phyloP scores from a whole-genome alignment of 2,329 filamentous ascomycete species.

The Penicillium paneum region DNA sequence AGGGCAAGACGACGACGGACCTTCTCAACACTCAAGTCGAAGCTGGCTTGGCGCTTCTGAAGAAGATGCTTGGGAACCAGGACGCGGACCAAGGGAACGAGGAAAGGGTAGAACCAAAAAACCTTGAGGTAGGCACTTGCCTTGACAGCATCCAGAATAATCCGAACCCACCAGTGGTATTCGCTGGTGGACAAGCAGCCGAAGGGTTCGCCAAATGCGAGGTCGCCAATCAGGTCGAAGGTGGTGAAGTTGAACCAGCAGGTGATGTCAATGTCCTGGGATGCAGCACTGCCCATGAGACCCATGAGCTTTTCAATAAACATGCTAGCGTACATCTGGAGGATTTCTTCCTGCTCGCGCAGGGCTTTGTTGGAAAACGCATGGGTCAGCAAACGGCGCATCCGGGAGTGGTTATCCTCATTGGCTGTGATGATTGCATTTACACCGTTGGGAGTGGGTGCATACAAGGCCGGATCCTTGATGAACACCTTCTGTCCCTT shows the following conservation, averaged over 20 bases:
- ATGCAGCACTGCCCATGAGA: neutral
- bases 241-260: conserved; percentile 29
- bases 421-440: conserved; percentile 29
- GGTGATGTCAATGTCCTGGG: conserved; percentile 15
- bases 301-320: conserved; percentile 22
- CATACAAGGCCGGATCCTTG: conserved; percentile 26
- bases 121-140: conserved; percentile 20
- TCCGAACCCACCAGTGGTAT: conserved; percentile 31
- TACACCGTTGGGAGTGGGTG: conserved; percentile 19
- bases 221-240: conserved; percentile 38
- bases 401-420: conserved; percentile 28
- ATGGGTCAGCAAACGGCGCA: conserved; percentile 33
- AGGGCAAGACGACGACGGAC: conserved; percentile 17
- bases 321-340: conserved; percentile 31
- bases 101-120: conserved; percentile 20
- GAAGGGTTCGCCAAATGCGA: conserved; percentile 35
- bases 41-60: conserved; percentile 15
- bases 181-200: conserved; percentile 27
- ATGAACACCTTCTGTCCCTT: conserved; percentile 22
- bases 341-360: conserved; percentile 32
- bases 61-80: conserved; percentile 20
- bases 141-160: conserved; percentile 28
- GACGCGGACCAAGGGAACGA: conserved; percentile 9
- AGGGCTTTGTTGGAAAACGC: conserved; percentile 38
- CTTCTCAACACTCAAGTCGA: conserved; percentile 22